These are phyloP conservation scores for Acmispon strigosus DNA, from an alignment of 306 rosid genomes.

Conservation along the genomic window DNA sequence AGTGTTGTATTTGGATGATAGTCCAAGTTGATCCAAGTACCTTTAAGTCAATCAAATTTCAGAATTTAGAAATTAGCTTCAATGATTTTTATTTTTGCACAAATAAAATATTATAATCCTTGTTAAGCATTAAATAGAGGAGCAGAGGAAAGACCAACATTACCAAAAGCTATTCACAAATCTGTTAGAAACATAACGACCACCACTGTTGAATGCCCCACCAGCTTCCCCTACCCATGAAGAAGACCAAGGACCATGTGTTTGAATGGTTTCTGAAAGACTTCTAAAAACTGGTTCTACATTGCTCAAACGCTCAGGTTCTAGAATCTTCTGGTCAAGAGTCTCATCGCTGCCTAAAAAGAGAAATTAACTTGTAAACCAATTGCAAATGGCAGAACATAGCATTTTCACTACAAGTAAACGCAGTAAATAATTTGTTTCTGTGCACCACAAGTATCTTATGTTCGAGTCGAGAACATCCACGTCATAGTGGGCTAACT, in stretches of 20 bases:
- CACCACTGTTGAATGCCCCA: constrained; percentile 93
- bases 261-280: constrained; percentile 47
- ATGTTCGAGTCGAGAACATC: too few relatives aligned
- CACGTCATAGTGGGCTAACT: too few relatives aligned
- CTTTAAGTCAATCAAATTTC: constrained; percentile 31
- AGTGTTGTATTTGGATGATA: constrained; percentile 70
- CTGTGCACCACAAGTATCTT: too few relatives aligned
- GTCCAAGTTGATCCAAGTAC: constrained; percentile 98
- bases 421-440: neutral
- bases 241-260: constrained; percentile 71
- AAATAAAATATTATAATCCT: neutral
- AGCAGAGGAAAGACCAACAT: constrained; percentile 27
- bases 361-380: constrained; percentile 1
- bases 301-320: constrained; percentile 55
- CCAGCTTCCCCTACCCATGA: constrained; percentile 99
- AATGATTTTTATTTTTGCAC: neutral
- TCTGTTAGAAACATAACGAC: constrained; percentile 66
- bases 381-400: neutral
- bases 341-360: constrained; percentile 55
- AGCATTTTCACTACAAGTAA: neutral
- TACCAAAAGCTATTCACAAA: constrained; percentile 93
- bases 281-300: constrained; percentile 38
- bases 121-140: neutral
- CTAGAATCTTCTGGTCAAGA: constrained; percentile 53
- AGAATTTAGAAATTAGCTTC: neutral